Evolutionary conservation across 1,284 basidiomycete species (phyloP).

Genomic region (Mycena sp.): DNA sequence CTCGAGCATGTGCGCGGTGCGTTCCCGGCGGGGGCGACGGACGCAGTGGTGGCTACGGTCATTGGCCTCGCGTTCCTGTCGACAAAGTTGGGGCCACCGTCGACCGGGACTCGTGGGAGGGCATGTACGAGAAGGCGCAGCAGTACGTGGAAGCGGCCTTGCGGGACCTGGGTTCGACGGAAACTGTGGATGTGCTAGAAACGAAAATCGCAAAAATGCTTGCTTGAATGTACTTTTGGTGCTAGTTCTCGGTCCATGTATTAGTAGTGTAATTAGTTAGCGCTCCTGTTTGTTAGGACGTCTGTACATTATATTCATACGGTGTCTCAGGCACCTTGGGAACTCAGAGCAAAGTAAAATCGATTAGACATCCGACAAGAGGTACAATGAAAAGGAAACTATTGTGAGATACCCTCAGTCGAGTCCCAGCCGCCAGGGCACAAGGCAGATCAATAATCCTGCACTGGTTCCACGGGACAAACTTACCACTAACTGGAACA

Average conservation of each 20-base stretch:
- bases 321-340: no score
- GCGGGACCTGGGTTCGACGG: not conserved
- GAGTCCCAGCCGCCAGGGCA: not conserved
- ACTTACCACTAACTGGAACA: constrained; percentile 36
- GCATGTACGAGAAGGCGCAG: constrained; percentile 30
- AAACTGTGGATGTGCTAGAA: constrained; percentile 12
- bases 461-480: no score
- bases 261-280: no score
- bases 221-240: no score
- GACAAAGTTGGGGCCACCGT: constrained; percentile 39
- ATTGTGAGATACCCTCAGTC: not conserved
- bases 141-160: constrained; percentile 21
- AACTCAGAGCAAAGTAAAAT: no score
- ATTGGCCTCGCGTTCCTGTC: constrained; percentile 52
- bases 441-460: no score
- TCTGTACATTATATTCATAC: not conserved
- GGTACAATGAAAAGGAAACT: not conserved
- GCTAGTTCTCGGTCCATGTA: no score
- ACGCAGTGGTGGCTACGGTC: constrained; percentile 45
- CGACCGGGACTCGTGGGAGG: constrained; percentile 28
- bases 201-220: constrained; percentile 7
- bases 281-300: no score
- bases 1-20: constrained; percentile 42
- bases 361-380: no score
- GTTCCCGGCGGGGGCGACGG: constrained; percentile 35